phyloP scores from a whole-genome alignment of 2,329 filamentous ascomycete genomes.

The Verticillium alfalfae region DNA sequence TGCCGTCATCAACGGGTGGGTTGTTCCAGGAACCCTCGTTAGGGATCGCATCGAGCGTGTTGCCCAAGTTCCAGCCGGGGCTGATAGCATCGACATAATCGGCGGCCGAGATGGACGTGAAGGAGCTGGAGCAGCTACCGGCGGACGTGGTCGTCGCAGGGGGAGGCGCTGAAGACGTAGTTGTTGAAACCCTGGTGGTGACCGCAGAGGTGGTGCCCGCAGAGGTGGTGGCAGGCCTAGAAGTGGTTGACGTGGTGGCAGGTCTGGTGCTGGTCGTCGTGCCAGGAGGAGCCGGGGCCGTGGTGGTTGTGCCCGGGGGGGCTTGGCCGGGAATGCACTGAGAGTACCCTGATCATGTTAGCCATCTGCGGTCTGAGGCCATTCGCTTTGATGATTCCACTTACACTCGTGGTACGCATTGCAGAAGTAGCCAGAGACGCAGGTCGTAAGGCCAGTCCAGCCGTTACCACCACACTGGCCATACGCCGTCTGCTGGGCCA shows the following conservation, averaged over 20 bases:
- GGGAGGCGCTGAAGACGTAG: not conserved
- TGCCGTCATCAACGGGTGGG: constrained; percentile 38
- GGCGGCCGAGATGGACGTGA: constrained; percentile 37
- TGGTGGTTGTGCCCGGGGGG: not conserved
- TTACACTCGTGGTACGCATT: constrained; percentile 5
- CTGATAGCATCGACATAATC: constrained; percentile 41
- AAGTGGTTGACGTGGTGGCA: constrained; percentile 1
- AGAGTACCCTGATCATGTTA: constrained; percentile 4
- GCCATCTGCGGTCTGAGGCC: not conserved
- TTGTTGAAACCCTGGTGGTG: not conserved
- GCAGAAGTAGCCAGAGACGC: constrained; percentile 7
- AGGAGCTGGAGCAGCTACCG: constrained; percentile 31
- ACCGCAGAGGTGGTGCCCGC: no score
- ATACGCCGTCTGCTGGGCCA: constrained; percentile 6
- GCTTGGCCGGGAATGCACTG: constrained; percentile 7
- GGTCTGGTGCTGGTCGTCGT: not conserved
- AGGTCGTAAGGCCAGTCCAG: constrained; percentile 8
- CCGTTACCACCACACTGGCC: constrained; percentile 8
- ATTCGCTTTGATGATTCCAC: not conserved
- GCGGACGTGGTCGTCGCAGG: not conserved
- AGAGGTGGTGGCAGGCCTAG: not conserved
- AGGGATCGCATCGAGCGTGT: constrained; percentile 39
- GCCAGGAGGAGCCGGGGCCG: not conserved
- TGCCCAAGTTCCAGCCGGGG: constrained; percentile 57
- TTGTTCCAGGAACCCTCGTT: constrained; percentile 55